Conservation (phyloP, 2,329 filamentous ascomycete species). For the Colletotrichum agaves region DNA sequence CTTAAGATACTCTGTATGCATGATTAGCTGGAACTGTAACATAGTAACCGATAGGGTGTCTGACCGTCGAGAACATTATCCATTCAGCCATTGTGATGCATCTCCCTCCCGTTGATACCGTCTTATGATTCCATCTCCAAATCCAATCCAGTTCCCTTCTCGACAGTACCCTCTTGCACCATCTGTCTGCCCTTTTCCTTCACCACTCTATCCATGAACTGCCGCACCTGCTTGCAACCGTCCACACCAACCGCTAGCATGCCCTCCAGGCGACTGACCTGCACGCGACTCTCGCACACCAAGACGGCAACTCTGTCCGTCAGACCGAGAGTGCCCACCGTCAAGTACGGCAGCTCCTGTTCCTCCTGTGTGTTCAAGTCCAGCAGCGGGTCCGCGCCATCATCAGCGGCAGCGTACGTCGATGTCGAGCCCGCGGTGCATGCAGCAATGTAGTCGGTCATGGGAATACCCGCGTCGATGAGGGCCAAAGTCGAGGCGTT, state of each 20-base stretch:
- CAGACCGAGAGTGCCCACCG: conserved; percentile 81
- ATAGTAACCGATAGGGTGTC: conserved; percentile 24
- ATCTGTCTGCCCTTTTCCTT: conserved; percentile 75
- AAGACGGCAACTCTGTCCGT: conserved; percentile 81
- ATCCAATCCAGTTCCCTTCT: conserved; percentile 58
- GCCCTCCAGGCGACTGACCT: conserved; percentile 82
- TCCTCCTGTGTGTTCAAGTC: conserved; percentile 85
- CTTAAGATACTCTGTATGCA: conserved; percentile 7
- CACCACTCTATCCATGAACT: conserved; percentile 84
- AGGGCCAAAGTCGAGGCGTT: conserved; percentile 93
- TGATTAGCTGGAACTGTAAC: conserved; percentile 24
- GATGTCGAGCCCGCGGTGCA: conserved; percentile 87
- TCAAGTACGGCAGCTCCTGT: conserved; percentile 88
- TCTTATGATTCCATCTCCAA: conserved; percentile 61
- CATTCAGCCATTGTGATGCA: conserved; percentile 16
- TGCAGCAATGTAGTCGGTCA: conserved; percentile 90
- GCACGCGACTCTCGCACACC: conserved; percentile 89
- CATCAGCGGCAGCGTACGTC: conserved; percentile 72
- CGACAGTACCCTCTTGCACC: conserved; percentile 65
- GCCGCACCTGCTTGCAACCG: conserved; percentile 86
- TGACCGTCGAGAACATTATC: conserved; percentile 19
- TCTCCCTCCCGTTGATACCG: conserved; percentile 25
- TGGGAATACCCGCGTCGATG: conserved; percentile 94
- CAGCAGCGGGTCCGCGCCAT: conserved; percentile 78
- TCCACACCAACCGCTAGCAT: conserved; percentile 95